These are phyloP conservation scores for Brasilioporus rufonigricans DNA, from an alignment of 768 basidiomycete genomes.

Conservation along the genomic window DNA sequence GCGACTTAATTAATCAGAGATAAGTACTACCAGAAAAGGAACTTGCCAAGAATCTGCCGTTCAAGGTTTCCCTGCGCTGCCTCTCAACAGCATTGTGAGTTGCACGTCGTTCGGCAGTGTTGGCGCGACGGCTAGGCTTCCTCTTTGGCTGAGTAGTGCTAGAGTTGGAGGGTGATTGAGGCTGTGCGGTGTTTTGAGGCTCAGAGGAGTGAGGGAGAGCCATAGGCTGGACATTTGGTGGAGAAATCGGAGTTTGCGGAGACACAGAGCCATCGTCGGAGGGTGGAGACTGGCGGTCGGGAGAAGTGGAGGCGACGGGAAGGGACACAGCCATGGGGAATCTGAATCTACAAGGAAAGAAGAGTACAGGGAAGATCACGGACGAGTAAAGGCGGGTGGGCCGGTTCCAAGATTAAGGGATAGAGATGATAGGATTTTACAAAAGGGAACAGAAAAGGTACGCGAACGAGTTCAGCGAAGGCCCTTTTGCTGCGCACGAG, in stretches of 20 bases:
- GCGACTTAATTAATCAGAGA: constrained; percentile 14
- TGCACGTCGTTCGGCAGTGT: constrained; percentile 94
- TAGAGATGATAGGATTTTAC: constrained; percentile 26
- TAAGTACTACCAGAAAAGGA: constrained; percentile 10
- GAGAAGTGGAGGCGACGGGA: constrained; percentile 38
- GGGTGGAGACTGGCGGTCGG: constrained; percentile 38
- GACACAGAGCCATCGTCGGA: constrained; percentile 43
- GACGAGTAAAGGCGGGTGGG: background rate
- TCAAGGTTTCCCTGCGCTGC: constrained; percentile 88
- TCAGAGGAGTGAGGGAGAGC: constrained; percentile 34
- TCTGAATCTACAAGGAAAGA: constrained; percentile 15
- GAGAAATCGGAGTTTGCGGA: constrained; percentile 50
- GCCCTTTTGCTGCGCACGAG: constrained; percentile 27
- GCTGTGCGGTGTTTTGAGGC: constrained; percentile 16
- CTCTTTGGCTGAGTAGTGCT: constrained; percentile 53
- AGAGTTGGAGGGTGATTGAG: constrained; percentile 25
- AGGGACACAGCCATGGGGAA: constrained; percentile 38
- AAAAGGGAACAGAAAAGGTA: constrained; percentile 30
- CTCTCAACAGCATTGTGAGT: constrained; percentile 98
- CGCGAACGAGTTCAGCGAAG: constrained; percentile 48
- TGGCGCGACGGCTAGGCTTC: constrained; percentile 85
- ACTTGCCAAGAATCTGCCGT: constrained; percentile 84
- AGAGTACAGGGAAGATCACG: constrained; percentile 10
- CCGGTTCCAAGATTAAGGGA: constrained; percentile 17
- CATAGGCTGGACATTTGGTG: constrained; percentile 34